These are phyloP conservation scores for Rhizoclosmatium sp. DNA, from an alignment of 192 early-diverging fungal species.

Conservation along the genomic window DNA sequence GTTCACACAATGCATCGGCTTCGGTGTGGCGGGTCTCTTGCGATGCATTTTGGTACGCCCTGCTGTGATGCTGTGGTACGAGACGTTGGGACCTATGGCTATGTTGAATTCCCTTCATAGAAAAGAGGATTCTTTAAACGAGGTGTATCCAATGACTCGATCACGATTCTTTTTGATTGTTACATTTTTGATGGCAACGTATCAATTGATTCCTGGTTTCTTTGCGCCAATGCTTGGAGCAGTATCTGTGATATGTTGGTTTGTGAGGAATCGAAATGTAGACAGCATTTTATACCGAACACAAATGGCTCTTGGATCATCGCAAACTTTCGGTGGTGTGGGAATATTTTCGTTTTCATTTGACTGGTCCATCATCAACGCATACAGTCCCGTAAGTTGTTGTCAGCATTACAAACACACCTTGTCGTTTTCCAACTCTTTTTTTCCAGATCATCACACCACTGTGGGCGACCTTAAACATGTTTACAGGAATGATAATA, in stretches of 20 bases:
- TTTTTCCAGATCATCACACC: conserved; percentile 33
- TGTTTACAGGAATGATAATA: conserved; percentile 21
- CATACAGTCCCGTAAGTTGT: conserved; percentile 17
- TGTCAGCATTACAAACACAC: not conserved
- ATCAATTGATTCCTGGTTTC: conserved; percentile 40
- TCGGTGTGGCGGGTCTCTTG: conserved; percentile 64
- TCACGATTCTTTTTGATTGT: conserved; percentile 37
- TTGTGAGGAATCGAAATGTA: not conserved
- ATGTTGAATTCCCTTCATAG: conserved; percentile 60
- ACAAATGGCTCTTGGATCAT: conserved; percentile 21
- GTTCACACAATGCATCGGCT: conserved; percentile 65
- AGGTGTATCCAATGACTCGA: conserved; percentile 23
- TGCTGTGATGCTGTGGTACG: conserved; percentile 86
- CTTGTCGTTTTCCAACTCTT: not conserved
- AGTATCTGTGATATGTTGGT: conserved; percentile 37
- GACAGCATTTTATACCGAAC: not conserved
- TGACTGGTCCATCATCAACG: conserved; percentile 29
- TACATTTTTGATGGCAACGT: conserved; percentile 23
- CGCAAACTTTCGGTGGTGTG: conserved; percentile 12
- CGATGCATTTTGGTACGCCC: conserved; percentile 84
- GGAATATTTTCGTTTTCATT: conserved; percentile 22
- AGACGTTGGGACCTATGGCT: conserved; percentile 63
- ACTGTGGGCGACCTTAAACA: conserved; percentile 38
- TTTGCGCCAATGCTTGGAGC: conserved; percentile 36
- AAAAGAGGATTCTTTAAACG: conserved; percentile 1